Evolutionary conservation across 139 green algal genomes (phyloP).

Genomic region (Micractinium conductrix): DNA sequence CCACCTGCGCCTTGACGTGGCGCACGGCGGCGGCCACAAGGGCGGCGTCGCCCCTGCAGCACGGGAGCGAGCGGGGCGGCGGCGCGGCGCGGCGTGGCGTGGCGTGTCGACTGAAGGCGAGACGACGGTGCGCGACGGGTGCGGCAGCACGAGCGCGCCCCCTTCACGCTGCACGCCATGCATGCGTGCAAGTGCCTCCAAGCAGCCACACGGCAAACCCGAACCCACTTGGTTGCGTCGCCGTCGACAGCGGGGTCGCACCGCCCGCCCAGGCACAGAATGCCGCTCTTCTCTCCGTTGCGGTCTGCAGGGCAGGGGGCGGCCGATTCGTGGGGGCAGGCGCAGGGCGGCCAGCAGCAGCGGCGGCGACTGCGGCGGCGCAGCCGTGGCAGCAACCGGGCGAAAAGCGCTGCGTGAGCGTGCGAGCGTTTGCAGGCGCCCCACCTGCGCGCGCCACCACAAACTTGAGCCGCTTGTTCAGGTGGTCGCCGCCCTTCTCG

Average conservation of each 20-base stretch:
- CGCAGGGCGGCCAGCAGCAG: too few species aligned
- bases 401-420: neutral
- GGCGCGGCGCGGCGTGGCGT: neutral
- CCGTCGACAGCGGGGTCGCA: constrained; percentile 71
- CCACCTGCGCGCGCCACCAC: constrained; percentile 53
- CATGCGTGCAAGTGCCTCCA: too few species aligned
- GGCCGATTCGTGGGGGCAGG: too few species aligned
- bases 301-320: constrained; percentile 35
- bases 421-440: too few species aligned
- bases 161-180: neutral
- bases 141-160: neutral
- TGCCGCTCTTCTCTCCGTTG: constrained; percentile 51
- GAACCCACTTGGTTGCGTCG: constrained; percentile 32
- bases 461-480: constrained; percentile 64
- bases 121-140: constrained; percentile 5
- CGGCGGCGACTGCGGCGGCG: constrained; percentile 4
- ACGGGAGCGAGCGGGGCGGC: too few species aligned
- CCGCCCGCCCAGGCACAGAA: constrained; percentile 68
- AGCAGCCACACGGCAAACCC: neutral
- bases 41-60: constrained; percentile 52
- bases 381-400: too few species aligned
- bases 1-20: constrained; percentile 57
- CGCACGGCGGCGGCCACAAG: constrained; percentile 58
- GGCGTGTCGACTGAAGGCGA: neutral
- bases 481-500: constrained; percentile 40